Evolutionary conservation across 2,329 filamentous ascomycete species (phyloP).

Genomic region (Diaporthe sp.): DNA sequence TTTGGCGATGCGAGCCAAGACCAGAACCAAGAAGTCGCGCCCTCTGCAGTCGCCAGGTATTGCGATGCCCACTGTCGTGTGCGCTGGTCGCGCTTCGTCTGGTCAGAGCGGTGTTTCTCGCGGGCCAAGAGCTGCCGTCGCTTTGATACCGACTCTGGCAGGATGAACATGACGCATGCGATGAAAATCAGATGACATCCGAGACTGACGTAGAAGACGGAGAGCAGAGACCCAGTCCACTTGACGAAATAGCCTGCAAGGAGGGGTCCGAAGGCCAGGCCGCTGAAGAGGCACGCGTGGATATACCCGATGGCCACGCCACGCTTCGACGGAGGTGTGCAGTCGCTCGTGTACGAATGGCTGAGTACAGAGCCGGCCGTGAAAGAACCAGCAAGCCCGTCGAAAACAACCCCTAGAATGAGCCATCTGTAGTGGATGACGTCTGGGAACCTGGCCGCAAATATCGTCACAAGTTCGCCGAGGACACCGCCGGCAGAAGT

Average conservation of each 20-base stretch:
- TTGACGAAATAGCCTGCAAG: constrained; percentile 85
- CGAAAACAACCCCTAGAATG: constrained; percentile 80
- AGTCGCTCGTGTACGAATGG: constrained; percentile 92
- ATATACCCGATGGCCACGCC: constrained; percentile 91
- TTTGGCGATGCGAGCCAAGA: constrained; percentile 37
- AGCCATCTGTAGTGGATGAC: constrained; percentile 83
- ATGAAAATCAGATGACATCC: constrained; percentile 82
- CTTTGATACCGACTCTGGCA: constrained; percentile 88
- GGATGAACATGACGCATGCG: constrained; percentile 75
- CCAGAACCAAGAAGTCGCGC: constrained; percentile 21
- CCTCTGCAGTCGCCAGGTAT: constrained; percentile 43
- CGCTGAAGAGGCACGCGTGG: constrained; percentile 88
- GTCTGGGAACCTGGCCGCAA: constrained; percentile 83
- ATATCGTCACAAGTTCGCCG: constrained; percentile 82
- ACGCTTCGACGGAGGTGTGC: constrained; percentile 83
- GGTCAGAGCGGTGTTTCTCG: constrained; percentile 72
- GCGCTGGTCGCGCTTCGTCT: constrained; percentile 54
- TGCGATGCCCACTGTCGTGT: constrained; percentile 39
- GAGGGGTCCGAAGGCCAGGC: constrained; percentile 89
- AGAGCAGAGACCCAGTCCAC: constrained; percentile 79
- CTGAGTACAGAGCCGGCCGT: constrained; percentile 82
- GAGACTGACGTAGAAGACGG: constrained; percentile 88
- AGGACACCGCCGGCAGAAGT: constrained; percentile 81
- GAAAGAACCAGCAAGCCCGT: constrained; percentile 91
- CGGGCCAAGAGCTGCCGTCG: constrained; percentile 78